Base-by-base conservation (phyloP, 192 early-diverging fungal species). In the Spizellomyces punctatus region DNA sequence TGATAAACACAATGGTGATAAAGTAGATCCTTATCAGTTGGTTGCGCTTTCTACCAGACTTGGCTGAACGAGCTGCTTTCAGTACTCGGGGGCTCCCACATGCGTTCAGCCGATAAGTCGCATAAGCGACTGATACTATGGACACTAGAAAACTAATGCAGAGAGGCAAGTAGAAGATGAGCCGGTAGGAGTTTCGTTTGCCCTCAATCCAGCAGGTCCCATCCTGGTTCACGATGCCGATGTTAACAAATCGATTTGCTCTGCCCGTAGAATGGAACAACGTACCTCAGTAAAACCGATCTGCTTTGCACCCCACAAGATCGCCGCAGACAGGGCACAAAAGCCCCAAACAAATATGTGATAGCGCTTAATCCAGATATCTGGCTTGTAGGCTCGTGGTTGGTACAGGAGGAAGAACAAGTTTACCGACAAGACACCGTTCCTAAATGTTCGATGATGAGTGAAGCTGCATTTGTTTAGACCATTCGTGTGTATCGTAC, bases 131-230 rank as follows among this genome's bases (percentile, higher is more conserved):
- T 36, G 66, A 52, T 57, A 68, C 44, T 21, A 58, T 57, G 21
- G 50, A 43, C 10, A 68, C 6, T 7, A 68, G 17, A 36, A 68
- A 68, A 19, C 54, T 58, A 44, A 58, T 16, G 22, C 19, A 58
- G 36, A 68, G 41, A 16, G 66, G 66, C 14, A 55, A 42, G 55
- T 68, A 68, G 19, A 68, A 68, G 36, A 68, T 50, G n/a, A 68
- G 55, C 6, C 66, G 49, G 55, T 57, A 68, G 12, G 66, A 41
- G 42, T 56, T 68, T 10, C 44, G 66, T 55, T 68, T 68, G 12
- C 66, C 66, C 12, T 7, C 41, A 36, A 68, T 68, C 66, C 66
- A 68, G 55, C 66, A 68, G 49, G 66, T 68, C n/a, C 66, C 66
- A 44, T 68, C 66, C 44, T 61, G 59, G 27, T 61, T 12, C 16